Base-by-base conservation (phyloP, 2,329 filamentous ascomycete species). In the Penicillium paneum region DNA sequence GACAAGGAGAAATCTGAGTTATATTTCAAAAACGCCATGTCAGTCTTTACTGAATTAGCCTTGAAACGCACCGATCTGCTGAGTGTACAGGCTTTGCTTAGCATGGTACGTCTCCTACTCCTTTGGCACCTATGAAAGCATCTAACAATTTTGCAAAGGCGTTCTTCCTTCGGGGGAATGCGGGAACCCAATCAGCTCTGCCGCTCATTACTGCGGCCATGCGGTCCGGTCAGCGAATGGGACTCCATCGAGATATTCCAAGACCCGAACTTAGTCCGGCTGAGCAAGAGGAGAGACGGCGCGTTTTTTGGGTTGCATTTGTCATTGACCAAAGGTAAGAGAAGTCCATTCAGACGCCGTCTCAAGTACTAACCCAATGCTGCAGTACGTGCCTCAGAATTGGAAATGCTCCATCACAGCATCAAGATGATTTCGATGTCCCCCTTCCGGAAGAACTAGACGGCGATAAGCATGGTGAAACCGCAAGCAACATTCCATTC, bases 11-110 rank as follows among this genome's bases (percentile, higher is more conserved):
- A 92, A 70, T 91, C 91, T 0, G 96, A 92, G 89, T 86, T 85
- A 2, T 94, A 96, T 68, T 81, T 97, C 64, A 97, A 97, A 78
- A 97, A 97, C 68, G 91, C 93, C 34, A 87, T 97, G 81, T 91
- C 89, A 11, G 90, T 96, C 29, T 90, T 95, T 68, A 84, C 91
- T 0, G 93, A 97, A 72, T 77, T 97, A 56, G 90, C 90, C 1
- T 89, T 97, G 83, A 89, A 91, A 44, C 96, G 96, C 67, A 96
- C 91, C 6, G 93, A 97, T 73, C 78, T 97, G 15, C 78, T 97
- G 29, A 96, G 91, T 65, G 90, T 97, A 3, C 93, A 97, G 73
- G 93, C 91, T 24, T 79, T 97, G 44, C 78, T 97, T 13, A 92
- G 91, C 53, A 96, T 97, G 87, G 81, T 81, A 69, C 59, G 71